Evolutionary conservation across 2,329 filamentous ascomycete genomes (phyloP), one percentile per base, ranked within the genome.

Genomic region (Fonsecaea multimorphosa): DNA sequence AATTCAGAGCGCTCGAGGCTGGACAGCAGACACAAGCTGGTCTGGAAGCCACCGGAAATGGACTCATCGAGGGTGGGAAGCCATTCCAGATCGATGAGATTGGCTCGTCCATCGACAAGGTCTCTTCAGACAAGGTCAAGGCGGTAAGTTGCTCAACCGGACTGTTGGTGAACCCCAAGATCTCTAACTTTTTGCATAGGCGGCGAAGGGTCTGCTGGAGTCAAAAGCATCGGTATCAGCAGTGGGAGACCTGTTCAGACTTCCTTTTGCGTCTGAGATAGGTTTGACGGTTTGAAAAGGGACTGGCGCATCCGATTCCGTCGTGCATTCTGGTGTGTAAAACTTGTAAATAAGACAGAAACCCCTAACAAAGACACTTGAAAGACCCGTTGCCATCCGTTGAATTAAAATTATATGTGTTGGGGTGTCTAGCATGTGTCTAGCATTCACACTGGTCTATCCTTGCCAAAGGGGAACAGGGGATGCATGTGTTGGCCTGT

Each of bases 231-330:
- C 92, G 61, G 91, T 97, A 70, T 90, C 92, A 69, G 86, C 92
- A 65, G 93, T 98, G 69, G 95, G 95, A 79, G 95, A 99, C 78
- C 86, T 99, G 74, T 90, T 92, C 80, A 86, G 90, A 75, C 88
- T 99, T 77, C 95, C 95, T 64, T 99, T 90, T 78, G 95, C 93
- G 72, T 91, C 93, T 82, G 95, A 99, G 78, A 85, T 99, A 78
- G 96, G 94, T 74, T 87, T 99, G 77, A 92, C 89, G 79, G 92
- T 97, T 86, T 99, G 96, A 87, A 77, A 19, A 44, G 24, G 59
- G 51, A 34, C 59, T n/a, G 53, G 27, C 32, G 44, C 36, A 38
- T 44, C 31, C 24, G 14, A 36, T 62, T 62, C 34, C 34, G 40
- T 19, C 27, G 38, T 54, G 31, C 29, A 44, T 12, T 58, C 31